These are phyloP conservation scores for Phytophthora fragariae DNA, from an alignment of 352 stramenopile species.

Conservation along the genomic window DNA sequence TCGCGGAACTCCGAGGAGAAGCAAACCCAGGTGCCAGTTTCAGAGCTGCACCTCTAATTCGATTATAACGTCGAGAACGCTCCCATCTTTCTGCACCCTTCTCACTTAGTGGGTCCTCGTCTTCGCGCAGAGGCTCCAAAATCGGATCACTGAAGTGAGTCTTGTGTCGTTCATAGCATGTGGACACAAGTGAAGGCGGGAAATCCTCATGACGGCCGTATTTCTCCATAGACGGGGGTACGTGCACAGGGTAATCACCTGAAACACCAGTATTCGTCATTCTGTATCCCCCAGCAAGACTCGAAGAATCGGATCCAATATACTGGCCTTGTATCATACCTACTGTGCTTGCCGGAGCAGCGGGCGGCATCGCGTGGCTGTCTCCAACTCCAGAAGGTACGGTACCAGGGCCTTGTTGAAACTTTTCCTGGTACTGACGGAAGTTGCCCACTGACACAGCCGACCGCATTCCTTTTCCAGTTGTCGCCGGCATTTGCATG, in stretches of 20 bases:
- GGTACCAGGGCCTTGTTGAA: slow-evolving; percentile 28
- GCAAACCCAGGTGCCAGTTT: slow-evolving; percentile 77
- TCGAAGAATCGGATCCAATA: slow-evolving; percentile 21
- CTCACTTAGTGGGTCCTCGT: slow-evolving; percentile 82
- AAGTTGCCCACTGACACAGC: slow-evolving; percentile 82
- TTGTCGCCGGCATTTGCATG: slow-evolving; percentile 18
- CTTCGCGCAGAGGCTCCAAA: slow-evolving; percentile 67
- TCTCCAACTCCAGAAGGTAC: slow-evolving; percentile 4
- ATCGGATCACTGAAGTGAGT: slow-evolving; percentile 79
- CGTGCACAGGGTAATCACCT: slow-evolving; percentile 31
- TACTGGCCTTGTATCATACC: slow-evolving; percentile 36
- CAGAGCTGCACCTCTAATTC: slow-evolving; percentile 58
- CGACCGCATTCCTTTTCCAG: slow-evolving; percentile 52
- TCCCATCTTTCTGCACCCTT: slow-evolving; percentile 77
- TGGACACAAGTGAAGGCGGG: slow-evolving; percentile 57
- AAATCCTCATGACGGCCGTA: slow-evolving; percentile 67
- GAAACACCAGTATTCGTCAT: slow-evolving; percentile 14
- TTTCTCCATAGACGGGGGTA: slow-evolving; percentile 32
- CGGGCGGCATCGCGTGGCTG: slow-evolving; percentile 10
- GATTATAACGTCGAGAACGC: slow-evolving; percentile 65
- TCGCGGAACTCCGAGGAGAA: slow-evolving; percentile 29
- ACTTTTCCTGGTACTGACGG: slow-evolving; percentile 68
- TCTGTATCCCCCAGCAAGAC: slow-evolving; percentile 24
- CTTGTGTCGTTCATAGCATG: slow-evolving; percentile 73
- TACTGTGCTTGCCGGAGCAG: slow-evolving; percentile 21